A percentile compares a stretch with the other conserved stretches of the same genome.
These are phyloP conservation scores for Sugiyamaella boreocaroliniensis DNA, from an alignment of 805 yeast genomes.

Conservation along the genomic window DNA sequence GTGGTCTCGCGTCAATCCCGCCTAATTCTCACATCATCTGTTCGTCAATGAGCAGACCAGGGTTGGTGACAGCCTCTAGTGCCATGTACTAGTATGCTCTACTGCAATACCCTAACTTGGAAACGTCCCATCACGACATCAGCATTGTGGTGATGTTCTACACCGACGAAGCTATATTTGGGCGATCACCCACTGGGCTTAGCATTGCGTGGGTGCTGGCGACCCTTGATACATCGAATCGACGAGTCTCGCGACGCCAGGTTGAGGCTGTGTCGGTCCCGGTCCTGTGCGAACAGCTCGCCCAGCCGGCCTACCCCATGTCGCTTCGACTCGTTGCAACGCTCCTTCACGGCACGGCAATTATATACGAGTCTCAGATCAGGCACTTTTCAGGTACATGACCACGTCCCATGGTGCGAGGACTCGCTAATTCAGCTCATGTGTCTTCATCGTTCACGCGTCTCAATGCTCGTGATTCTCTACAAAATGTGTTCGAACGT, in stretches of 20 bases:
- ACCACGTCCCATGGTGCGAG: too few species aligned
- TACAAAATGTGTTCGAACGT: not conserved
- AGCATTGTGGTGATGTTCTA: not conserved
- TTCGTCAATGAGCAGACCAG: too few species aligned
- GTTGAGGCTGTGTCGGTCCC: slow-evolving; percentile 37
- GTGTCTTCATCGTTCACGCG: too few species aligned
- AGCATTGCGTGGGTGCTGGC: slow-evolving; percentile 14
- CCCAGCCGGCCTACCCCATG: slow-evolving; percentile 15
- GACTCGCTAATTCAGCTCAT: not conserved
- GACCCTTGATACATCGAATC: slow-evolving; percentile 6
- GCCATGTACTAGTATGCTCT: not conserved
- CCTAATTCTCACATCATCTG: not conserved
- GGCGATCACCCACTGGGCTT: not conserved
- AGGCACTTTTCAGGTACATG: not conserved
- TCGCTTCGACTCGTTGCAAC: slow-evolving; percentile 36
- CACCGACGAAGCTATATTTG: not conserved
- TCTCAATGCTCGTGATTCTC: too few species aligned
- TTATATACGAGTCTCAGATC: slow-evolving; percentile 31
- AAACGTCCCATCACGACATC: not conserved
- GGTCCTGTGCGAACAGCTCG: slow-evolving; percentile 33
- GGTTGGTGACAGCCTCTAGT: too few species aligned
- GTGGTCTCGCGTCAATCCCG: slow-evolving; percentile 19
- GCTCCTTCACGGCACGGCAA: slow-evolving; percentile 43
- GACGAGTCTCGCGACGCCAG: slow-evolving; percentile 22
- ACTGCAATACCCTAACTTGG: not conserved